A percentile compares a stretch with the other conserved stretches of the same genome.
Evolutionary conservation across 148 eudicot species (phyloP).

Genomic region (Nyssa sinensis): DNA sequence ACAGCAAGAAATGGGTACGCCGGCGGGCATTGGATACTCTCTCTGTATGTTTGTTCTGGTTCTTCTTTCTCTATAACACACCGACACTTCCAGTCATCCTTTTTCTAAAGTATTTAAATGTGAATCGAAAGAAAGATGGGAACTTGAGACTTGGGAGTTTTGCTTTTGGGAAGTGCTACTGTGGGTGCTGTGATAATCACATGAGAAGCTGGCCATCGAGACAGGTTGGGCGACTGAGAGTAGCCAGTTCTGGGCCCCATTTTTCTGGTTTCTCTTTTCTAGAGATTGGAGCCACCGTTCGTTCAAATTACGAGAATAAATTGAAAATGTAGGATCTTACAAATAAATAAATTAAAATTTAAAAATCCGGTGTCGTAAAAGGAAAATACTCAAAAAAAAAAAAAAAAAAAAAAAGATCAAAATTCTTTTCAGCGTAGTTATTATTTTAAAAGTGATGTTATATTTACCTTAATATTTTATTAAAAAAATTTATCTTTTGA

Average conservation of each 20-base stretch:
- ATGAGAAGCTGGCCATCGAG: background rate
- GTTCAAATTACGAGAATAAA: too few relatives aligned
- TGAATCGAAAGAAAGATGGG: background rate
- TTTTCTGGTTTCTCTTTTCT: background rate
- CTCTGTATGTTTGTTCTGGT: background rate
- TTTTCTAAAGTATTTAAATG: background rate
- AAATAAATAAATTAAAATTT: too few relatives aligned
- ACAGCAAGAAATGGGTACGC: conserved; percentile 13
- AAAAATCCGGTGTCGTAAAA: too few relatives aligned
- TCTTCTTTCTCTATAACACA: background rate
- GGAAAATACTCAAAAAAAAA: too few relatives aligned
- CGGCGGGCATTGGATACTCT: conserved; percentile 28
- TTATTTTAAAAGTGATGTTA: too few relatives aligned
- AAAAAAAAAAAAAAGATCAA: too few relatives aligned
- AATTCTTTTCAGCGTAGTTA: too few relatives aligned
- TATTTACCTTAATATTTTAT: too few relatives aligned
- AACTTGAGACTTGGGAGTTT: conserved; percentile 1
- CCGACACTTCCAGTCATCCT: background rate
- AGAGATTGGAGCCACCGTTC: conserved; percentile 1
- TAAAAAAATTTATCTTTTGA: too few relatives aligned
- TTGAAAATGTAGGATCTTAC: too few relatives aligned
- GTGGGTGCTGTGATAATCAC: background rate
- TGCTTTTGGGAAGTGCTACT: background rate
- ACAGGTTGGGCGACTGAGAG: background rate
- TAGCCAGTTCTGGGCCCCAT: background rate